Conservation (phyloP, 2,329 filamentous ascomycete genomes). For the Neoscytalidium dimidiatum region DNA sequence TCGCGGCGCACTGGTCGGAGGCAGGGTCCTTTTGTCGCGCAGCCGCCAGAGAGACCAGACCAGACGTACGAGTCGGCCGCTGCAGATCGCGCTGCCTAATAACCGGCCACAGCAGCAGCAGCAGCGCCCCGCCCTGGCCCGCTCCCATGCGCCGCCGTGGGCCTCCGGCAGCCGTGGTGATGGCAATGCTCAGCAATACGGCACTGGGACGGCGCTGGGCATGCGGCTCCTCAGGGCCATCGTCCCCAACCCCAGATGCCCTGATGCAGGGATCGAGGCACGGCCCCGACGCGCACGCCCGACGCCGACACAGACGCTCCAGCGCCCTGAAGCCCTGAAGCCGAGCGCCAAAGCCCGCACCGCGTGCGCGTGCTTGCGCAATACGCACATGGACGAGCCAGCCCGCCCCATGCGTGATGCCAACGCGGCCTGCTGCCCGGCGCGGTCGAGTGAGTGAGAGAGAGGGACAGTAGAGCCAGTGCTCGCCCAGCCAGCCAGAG, state of each 20-base stretch:
- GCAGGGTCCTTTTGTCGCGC: constrained; percentile 12
- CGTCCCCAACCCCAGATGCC: not conserved
- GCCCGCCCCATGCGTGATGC: too few relatives aligned
- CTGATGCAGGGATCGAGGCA: constrained; percentile 11
- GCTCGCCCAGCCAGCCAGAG: too few relatives aligned
- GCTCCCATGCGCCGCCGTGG: too few relatives aligned
- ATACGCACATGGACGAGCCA: too few relatives aligned
- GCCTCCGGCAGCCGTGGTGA: too few relatives aligned
- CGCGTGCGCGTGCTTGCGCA: constrained; percentile 2
- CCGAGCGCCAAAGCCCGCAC: not conserved
- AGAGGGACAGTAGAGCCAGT: too few relatives aligned
- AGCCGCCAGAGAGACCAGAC: not conserved
- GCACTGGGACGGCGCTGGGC: not conserved
- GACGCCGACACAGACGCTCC: not conserved
- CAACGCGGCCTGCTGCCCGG: constrained; percentile 13
- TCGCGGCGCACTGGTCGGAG: constrained; percentile 13
- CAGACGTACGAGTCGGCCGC: constrained; percentile 2
- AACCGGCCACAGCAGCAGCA: not conserved
- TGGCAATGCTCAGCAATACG: too few relatives aligned
- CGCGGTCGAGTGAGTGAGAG: too few relatives aligned
- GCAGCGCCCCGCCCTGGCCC: not conserved
- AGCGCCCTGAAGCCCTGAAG: not conserved
- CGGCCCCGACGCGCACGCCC: not conserved
- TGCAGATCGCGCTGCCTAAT: constrained; percentile 12
- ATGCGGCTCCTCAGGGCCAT: not conserved